Evolutionary conservation across 352 stramenopile genomes (phyloP).

Genomic region (Sclerospora graminicola): DNA sequence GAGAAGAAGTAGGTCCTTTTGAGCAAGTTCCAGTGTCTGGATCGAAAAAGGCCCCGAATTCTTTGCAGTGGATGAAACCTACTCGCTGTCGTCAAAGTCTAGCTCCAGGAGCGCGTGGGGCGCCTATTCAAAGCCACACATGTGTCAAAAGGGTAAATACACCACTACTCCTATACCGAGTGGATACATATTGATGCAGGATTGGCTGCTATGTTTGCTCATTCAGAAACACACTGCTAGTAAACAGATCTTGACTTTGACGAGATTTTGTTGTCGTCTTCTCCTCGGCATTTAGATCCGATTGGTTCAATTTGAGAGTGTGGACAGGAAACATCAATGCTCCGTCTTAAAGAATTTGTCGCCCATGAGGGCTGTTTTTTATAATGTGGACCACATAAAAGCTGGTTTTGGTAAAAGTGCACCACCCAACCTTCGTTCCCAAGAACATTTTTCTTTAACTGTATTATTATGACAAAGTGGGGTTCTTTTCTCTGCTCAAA

Average conservation of each 20-base stretch:
- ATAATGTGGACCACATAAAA: no score
- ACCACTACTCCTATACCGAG: background rate
- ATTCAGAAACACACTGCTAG: constrained; percentile 58
- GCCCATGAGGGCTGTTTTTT: no score
- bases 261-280: constrained; percentile 2
- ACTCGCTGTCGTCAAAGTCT: constrained; percentile 72
- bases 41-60: constrained; percentile 81
- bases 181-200: constrained; percentile 42
- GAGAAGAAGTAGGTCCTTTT: constrained; percentile 27
- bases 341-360: constrained; percentile 23
- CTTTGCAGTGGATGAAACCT: constrained; percentile 72
- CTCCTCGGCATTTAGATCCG: background rate
- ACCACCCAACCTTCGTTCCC: no score
- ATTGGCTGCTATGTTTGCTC: constrained; percentile 28
- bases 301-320: constrained; percentile 2
- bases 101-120: constrained; percentile 66
- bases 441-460: no score
- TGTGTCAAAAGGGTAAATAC: background rate
- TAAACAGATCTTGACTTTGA: constrained; percentile 23
- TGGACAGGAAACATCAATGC: constrained; percentile 56
- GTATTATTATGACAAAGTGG: no score
- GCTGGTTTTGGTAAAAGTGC: no score
- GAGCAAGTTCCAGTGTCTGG: constrained; percentile 63
- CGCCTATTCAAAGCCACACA: constrained; percentile 21
- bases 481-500: no score